Evolutionary conservation across 805 yeast species (phyloP).

Genomic region (Vanderwaltozyma tropicalis): DNA sequence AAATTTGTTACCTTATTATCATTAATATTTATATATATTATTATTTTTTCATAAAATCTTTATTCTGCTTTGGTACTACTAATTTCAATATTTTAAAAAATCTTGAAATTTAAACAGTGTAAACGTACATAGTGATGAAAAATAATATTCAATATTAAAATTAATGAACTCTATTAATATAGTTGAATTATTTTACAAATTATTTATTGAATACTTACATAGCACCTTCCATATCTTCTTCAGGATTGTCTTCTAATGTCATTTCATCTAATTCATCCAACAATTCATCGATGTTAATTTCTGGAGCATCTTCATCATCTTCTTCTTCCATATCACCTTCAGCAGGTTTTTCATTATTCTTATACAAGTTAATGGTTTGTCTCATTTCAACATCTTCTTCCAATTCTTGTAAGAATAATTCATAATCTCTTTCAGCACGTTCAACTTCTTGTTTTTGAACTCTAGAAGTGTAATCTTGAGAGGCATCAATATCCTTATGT

Average conservation of each 20-base stretch:
- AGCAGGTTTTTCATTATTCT: slow-evolving; percentile 33
- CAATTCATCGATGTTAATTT: slow-evolving; percentile 80
- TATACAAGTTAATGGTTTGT: slow-evolving; percentile 81
- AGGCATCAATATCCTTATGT: slow-evolving; percentile 78
- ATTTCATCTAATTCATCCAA: slow-evolving; percentile 91
- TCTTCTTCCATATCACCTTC: slow-evolving; percentile 33
- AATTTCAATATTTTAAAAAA: too few relatives aligned
- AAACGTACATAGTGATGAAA: too few relatives aligned
- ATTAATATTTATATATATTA: too few relatives aligned
- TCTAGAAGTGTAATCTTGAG: slow-evolving; percentile 48
- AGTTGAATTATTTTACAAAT: background rate
- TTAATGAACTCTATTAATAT: too few relatives aligned
- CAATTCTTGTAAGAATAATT: slow-evolving; percentile 87
- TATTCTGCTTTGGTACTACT: too few relatives aligned
- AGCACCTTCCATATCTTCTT: slow-evolving; percentile 5
- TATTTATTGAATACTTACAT: too few relatives aligned
- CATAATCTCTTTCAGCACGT: slow-evolving; percentile 90
- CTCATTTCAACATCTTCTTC: slow-evolving; percentile 96
- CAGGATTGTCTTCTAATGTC: slow-evolving; percentile 54
- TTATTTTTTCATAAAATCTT: too few relatives aligned
- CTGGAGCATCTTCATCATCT: slow-evolving; percentile 69
- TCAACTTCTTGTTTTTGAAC: slow-evolving; percentile 82
- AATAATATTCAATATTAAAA: too few relatives aligned
- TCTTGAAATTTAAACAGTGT: too few relatives aligned
- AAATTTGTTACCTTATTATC: too few relatives aligned